A percentile compares a stretch with the other conserved stretches of the same genome.
These are phyloP conservation scores for Vitellaria paradoxa DNA, from an alignment of 179 eudicot genomes.

Conservation along the genomic window DNA sequence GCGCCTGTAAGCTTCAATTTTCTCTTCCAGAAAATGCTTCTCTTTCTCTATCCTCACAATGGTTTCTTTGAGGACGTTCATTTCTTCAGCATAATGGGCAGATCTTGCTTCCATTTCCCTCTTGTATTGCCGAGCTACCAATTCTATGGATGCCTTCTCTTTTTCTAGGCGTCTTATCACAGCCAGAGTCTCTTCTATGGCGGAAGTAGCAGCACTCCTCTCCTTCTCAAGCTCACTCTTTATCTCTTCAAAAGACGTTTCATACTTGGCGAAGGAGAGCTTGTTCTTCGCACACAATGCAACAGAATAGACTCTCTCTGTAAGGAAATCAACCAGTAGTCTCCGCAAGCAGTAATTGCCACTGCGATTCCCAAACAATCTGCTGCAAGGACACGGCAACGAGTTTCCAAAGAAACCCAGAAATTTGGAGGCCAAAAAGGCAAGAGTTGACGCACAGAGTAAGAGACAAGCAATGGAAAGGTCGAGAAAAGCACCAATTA, in stretches of 20 bases:
- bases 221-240: constrained; percentile 77
- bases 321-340: constrained; percentile 52
- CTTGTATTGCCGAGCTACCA: constrained; percentile 90
- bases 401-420: constrained; percentile 58
- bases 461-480: constrained; percentile 66
- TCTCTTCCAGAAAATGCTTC: constrained; percentile 74
- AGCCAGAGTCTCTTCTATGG: constrained; percentile 98
- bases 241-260: too few relatives aligned
- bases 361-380: constrained; percentile 40
- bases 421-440: constrained; percentile 48
- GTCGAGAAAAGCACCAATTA: constrained; percentile 84
- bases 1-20: constrained; percentile 68
- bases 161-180: constrained; percentile 87
- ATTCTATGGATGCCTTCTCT: constrained; percentile 89
- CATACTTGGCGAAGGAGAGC: constrained; percentile 48
- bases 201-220: constrained; percentile 84
- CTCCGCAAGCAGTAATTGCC: constrained; percentile 42
- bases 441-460: constrained; percentile 61
- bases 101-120: constrained; percentile 90
- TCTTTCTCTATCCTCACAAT: constrained; percentile 78
- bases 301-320: constrained; percentile 53
- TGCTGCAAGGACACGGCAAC: constrained; percentile 71
- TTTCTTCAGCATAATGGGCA: constrained; percentile 85
- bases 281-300: constrained; percentile 48
- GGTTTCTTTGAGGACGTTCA: constrained; percentile 87